Conservation (phyloP, 768 basidiomycete species). For the Termitomyces sp. region DNA sequence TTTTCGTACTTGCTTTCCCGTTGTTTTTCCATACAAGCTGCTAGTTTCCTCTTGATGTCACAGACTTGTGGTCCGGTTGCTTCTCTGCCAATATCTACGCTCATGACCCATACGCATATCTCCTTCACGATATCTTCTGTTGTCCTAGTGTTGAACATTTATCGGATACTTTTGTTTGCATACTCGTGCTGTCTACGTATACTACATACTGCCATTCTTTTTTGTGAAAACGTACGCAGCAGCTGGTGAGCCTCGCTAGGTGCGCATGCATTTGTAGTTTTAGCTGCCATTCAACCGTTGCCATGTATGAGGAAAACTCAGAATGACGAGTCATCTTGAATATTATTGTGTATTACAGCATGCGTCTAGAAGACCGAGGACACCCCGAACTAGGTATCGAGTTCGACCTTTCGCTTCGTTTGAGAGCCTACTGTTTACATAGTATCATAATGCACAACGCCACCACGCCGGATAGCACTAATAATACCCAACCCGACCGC, state of each 20-base stretch:
- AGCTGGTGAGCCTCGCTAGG: conserved; percentile 19
- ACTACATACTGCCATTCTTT: conserved; percentile 17
- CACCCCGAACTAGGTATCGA: conserved; percentile 14
- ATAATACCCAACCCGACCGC: conserved; percentile 45
- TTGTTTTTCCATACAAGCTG: conserved; percentile 20
- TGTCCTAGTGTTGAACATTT: conserved; percentile 19
- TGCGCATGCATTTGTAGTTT: conserved; percentile 11
- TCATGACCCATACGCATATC: conserved; percentile 35
- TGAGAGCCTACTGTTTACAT: conserved; percentile 16
- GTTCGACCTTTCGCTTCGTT: conserved; percentile 16
- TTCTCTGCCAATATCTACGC: conserved; percentile 19
- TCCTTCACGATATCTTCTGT: conserved; percentile 24
- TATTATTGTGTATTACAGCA: conserved; percentile 18
- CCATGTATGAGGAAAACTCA: conserved; percentile 12
- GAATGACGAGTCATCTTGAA: conserved; percentile 12
- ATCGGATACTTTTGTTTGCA: conserved; percentile 19
- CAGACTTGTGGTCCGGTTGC: conserved; percentile 5
- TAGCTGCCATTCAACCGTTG: not conserved
- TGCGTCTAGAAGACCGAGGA: conserved; percentile 15
- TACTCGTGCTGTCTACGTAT: conserved; percentile 35
- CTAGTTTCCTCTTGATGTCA: conserved; percentile 16
- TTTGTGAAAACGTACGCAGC: conserved; percentile 18
- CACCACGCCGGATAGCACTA: conserved; percentile 38
- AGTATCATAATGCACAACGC: conserved; percentile 38
- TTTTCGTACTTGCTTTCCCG: conserved; percentile 19